Evolutionary conservation across 1,284 basidiomycete species (phyloP), one percentile per base, ranked within the genome.

Genomic region (Meripilus lineatus): DNA sequence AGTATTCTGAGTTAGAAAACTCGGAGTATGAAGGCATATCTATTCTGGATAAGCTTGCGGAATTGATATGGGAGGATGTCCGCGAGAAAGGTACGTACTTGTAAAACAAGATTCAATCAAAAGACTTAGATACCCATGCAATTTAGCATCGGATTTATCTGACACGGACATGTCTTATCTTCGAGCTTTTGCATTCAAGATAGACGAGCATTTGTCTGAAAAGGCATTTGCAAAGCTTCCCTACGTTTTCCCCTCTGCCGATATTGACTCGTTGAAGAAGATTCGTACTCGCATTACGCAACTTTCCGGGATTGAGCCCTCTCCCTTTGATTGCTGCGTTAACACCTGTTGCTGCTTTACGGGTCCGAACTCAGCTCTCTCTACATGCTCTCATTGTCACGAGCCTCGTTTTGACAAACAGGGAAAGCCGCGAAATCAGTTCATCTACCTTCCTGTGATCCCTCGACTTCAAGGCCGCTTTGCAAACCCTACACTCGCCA

Each of bases 291-390:
- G 30, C 1, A 39, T 42, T 5, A 38, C 51, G 44, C 46, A 34
- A 53, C 64, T 13, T 36, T 53, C 62, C 1, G 54, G 55, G 1
- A 58, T 64, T 37, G 53, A 58, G 21, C 62, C 63, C 7, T 38
- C 54, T 5, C 23, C 46, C 0, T 66, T 62, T 37, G 56, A 66
- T 45, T 66, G 63, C 41, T 67, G 64, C 42, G n/a, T n/a, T n/a
- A n/a, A n/a, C n/a, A n/a, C n/a, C n/a, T n/a, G n/a, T n/a, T n/a
- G n/a, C n/a, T n/a, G 22, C 54, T 11, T 61, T 62, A 35, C 52
- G 2, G 62, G 60, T 1, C 53, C 59, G 0, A 53, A 63, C 33
- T 45, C 37, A 1, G 43, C 50, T 3, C 37, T 50, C 0, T 35
- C 35, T 0, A 2, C 25, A 1, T 67, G 63, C 35, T 52, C 53